Evolutionary conservation across 2,329 filamentous ascomycete genomes (phyloP).

Genomic region (Helotiales sp.): DNA sequence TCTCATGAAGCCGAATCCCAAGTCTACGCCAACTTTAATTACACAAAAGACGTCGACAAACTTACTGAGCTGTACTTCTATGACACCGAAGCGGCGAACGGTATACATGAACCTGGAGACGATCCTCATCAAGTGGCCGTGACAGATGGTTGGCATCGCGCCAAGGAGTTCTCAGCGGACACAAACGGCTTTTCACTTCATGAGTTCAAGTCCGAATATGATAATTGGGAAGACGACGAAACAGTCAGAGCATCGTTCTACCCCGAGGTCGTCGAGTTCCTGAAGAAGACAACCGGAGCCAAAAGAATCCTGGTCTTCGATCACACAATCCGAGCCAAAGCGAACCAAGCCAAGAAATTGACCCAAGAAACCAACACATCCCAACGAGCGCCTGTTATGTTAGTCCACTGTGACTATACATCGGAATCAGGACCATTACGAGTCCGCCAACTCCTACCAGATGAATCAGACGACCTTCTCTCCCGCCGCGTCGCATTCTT

Average conservation of each 20-base stretch:
- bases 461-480: conserved; percentile 14
- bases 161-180: conserved; percentile 12
- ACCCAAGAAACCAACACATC: conserved; percentile 17
- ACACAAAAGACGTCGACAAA: conserved; percentile 19
- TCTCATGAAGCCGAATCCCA: not conserved
- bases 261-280: conserved; percentile 17
- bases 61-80: conserved; percentile 22
- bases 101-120: conserved; percentile 19
- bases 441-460: conserved; percentile 11
- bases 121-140: conserved; percentile 14
- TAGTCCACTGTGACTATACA: conserved; percentile 22
- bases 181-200: conserved; percentile 17
- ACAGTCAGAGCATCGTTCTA: conserved; percentile 13
- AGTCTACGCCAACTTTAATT: conserved; percentile 19
- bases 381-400: conserved; percentile 18
- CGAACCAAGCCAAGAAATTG: conserved; percentile 14
- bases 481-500: conserved; percentile 21
- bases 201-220: conserved; percentile 10
- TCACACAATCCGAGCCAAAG: conserved; percentile 19
- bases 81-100: conserved; percentile 10
- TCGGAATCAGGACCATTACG: conserved; percentile 10
- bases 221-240: conserved; percentile 16
- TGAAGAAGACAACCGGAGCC: conserved; percentile 16
- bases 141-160: conserved; percentile 10
- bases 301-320: conserved; percentile 15